Percentiles rank a stretch among this genome's conserved stretches.
Evolutionary conservation across 371 early-diverging fungal genomes (phyloP).

Genomic region (Rhizopus microsporus): DNA sequence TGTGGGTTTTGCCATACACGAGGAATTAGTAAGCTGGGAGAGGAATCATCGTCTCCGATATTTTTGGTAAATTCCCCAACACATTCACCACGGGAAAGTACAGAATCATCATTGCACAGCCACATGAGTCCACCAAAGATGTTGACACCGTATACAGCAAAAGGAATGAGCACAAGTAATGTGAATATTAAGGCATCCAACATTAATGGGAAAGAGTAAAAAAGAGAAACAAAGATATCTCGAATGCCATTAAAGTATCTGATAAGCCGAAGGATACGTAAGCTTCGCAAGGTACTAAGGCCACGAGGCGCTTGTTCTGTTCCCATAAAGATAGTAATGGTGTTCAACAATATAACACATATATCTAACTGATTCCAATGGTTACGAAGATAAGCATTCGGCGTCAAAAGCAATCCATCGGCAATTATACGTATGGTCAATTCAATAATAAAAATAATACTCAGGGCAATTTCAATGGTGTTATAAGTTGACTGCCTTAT

Average conservation of each 20-base stretch:
- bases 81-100: conserved; percentile 42
- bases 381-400: conserved; percentile 51
- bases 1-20: conserved; percentile 58
- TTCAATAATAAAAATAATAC: conserved; percentile 54
- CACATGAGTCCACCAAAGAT: conserved; percentile 61
- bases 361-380: conserved; percentile 61
- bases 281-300: conserved; percentile 49
- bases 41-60: conserved; percentile 32
- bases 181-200: conserved; percentile 57
- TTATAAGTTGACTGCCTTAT: conserved; percentile 31
- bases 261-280: conserved; percentile 61
- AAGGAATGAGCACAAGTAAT: conserved; percentile 55
- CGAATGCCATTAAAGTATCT: conserved; percentile 62
- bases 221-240: conserved; percentile 56
- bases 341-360: conserved; percentile 52
- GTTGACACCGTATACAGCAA: conserved; percentile 61
- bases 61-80: conserved; percentile 48
- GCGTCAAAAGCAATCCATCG: conserved; percentile 54
- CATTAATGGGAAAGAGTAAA: conserved; percentile 60
- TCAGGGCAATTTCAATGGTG: conserved; percentile 48
- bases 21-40: conserved; percentile 42
- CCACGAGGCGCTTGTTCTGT: conserved; percentile 38
- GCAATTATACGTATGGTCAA: conserved; percentile 55
- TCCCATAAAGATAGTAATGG: conserved; percentile 44
- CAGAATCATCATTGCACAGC: conserved; percentile 51